Base-by-base conservation (phyloP, 2,329 filamentous ascomycete genomes). In the Ophiostoma ulmi region DNA sequence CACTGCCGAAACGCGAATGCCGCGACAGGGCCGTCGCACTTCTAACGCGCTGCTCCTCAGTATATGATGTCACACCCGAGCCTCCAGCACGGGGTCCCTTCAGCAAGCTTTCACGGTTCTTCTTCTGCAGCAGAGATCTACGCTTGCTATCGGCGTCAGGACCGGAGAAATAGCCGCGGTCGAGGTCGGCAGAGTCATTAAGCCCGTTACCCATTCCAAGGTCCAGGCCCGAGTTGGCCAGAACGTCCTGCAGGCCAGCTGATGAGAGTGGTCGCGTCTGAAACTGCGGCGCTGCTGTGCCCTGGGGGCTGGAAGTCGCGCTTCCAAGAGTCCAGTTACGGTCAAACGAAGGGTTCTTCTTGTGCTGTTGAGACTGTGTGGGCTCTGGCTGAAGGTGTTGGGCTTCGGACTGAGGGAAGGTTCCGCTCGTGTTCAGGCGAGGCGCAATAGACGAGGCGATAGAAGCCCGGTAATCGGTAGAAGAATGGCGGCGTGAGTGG, bases 81-180 rank as follows among this genome's bases (percentile, higher is more conserved):
- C 20, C 52, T 8, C 48, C 61, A 7, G 70, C 89, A 86, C 52
- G 90, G 89, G 78, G 92, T 87, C 70, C 63, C 17, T 74, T 73
- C 20, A 75, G 67, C 71, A 81, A 80, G 73, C 87, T 89, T 72
- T 88, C 87, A 71, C 91, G 89, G 81, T 95, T 96, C 79, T 92
- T 92, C 79, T 92, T 92, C 67, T 97, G 82, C 66, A 95, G 84
- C 77, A 93, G 96, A 65, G 91, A 87, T 75, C 87, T 88, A 71
- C 90, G 88, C 63, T 87, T 87, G 20, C 35, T 71, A 73, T 97
- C 93, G 13, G 89, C 83, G 76, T 98, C 94, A 20, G 91, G 91
- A 3, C 94, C 93, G 8, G 94, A 97, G 77, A 97, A 97, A 79
- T 98, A 98, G 35, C 94, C 94, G 48, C 93, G 87, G 76, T 98